Percentiles rank a stretch among this genome's conserved stretches.
Evolutionary conservation across 2,329 filamentous ascomycete genomes (phyloP).

Genomic region (Fusarium agapanthi): DNA sequence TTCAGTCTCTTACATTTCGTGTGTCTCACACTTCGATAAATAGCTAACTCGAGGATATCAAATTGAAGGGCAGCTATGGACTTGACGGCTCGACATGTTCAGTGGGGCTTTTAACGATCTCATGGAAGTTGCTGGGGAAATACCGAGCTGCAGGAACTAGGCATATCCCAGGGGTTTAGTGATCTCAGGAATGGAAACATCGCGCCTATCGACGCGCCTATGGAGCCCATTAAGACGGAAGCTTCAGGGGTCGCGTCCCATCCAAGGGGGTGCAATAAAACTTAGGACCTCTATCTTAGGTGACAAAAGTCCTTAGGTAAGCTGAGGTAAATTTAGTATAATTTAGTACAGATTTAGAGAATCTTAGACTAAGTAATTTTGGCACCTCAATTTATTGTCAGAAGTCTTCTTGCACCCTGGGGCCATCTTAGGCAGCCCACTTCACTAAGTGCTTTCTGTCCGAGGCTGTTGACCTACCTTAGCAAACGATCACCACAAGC

Average conservation of each 20-base stretch:
- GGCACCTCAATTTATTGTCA: too few species aligned
- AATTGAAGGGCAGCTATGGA: not conserved
- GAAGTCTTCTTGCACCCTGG: too few species aligned
- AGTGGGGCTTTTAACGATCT: constrained; percentile 9
- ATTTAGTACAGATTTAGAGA: too few species aligned
- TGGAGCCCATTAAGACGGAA: constrained; percentile 4
- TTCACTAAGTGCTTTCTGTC: not conserved
- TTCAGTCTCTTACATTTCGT: not conserved
- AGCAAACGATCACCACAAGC: not conserved
- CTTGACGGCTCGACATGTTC: not conserved
- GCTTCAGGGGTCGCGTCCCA: constrained; percentile 24
- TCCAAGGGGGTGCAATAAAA: too few species aligned
- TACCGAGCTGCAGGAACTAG: constrained; percentile 26
- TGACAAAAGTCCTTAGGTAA: too few species aligned
- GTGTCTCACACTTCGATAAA: not conserved
- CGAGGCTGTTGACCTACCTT: constrained; percentile 3
- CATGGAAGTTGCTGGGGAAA: constrained; percentile 36
- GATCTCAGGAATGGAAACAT: constrained; percentile 10
- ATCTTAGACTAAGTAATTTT: too few species aligned
- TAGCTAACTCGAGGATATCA: not conserved
- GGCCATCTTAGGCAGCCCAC: not conserved
- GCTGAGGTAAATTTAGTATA: too few species aligned
- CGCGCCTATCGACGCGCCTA: constrained; percentile 32
- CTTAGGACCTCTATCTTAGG: too few species aligned
- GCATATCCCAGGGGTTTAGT: constrained; percentile 14